A percentile compares a stretch with the other conserved stretches of the same genome.
Evolutionary conservation across 805 yeast species (phyloP).

Genomic region (Blastobotrys americana): DNA sequence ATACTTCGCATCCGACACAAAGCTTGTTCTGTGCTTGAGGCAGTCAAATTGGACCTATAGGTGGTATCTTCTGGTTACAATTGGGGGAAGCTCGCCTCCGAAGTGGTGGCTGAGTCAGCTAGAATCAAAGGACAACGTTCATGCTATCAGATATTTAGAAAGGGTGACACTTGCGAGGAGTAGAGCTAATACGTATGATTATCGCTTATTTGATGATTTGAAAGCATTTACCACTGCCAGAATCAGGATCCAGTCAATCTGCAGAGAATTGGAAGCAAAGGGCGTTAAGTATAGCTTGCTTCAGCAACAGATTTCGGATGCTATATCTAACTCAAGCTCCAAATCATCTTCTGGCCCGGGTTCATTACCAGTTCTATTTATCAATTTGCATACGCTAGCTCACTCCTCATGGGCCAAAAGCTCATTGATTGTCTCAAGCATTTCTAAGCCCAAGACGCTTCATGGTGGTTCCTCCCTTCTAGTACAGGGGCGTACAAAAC

Average conservation of each 20-base stretch:
- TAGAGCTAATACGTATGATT: conserved; percentile 22
- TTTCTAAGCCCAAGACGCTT: conserved; percentile 6
- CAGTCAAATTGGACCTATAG: conserved; percentile 33
- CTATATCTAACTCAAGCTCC: not conserved
- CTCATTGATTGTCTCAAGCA: conserved; percentile 10
- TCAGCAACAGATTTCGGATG: conserved; percentile 7
- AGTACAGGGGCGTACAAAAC: conserved; percentile 19
- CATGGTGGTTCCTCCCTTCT: conserved; percentile 9
- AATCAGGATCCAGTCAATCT: conserved; percentile 27
- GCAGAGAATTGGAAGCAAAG: conserved; percentile 24
- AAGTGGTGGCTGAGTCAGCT: conserved; percentile 33
- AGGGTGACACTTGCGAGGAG: conserved; percentile 15
- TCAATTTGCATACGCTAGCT: conserved; percentile 13
- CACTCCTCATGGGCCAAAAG: conserved; percentile 18
- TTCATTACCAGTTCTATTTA: conserved; percentile 12
- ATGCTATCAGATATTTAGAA: conserved; percentile 23
- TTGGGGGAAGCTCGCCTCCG: conserved; percentile 23
- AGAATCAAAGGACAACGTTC: conserved; percentile 19
- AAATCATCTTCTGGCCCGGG: not conserved
- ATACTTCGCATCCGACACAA: conserved; percentile 21
- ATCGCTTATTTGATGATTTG: conserved; percentile 23
- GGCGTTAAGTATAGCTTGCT: conserved; percentile 18
- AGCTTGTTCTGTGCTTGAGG: conserved; percentile 26
- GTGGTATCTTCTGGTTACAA: conserved; percentile 35
- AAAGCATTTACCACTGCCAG: conserved; percentile 21